Conservation (phyloP, 2,329 filamentous ascomycete genomes). For the Thielaviopsis euricoi region DNA sequence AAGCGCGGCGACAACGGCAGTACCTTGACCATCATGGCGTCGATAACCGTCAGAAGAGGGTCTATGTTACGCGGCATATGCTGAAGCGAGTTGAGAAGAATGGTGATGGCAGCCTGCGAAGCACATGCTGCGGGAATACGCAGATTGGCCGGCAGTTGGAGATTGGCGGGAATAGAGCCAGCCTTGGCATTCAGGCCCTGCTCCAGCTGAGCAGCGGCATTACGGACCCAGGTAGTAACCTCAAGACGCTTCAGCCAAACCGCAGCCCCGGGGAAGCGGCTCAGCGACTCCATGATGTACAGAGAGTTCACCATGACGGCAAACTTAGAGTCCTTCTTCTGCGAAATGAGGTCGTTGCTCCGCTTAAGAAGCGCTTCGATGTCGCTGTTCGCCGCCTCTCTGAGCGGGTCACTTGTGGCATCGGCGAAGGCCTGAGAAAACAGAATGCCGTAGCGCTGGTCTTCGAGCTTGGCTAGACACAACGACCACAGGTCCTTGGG, state of each 20-base stretch:
- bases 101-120: slow-evolving; percentile 64
- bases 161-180: slow-evolving; percentile 41
- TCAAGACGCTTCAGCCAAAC: slow-evolving; percentile 58
- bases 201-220: slow-evolving; percentile 64
- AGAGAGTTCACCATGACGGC: slow-evolving; percentile 71
- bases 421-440: slow-evolving; percentile 74
- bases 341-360: slow-evolving; percentile 44
- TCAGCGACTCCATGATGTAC: slow-evolving; percentile 67
- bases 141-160: slow-evolving; percentile 53
- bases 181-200: slow-evolving; percentile 17
- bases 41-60: slow-evolving; percentile 68
- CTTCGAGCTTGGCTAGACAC: slow-evolving; percentile 62
- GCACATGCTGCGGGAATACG: slow-evolving; percentile 56
- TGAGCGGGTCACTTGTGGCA: slow-evolving; percentile 54
- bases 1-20: slow-evolving; percentile 62
- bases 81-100: slow-evolving; percentile 66
- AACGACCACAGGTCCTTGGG: slow-evolving; percentile 73
- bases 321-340: slow-evolving; percentile 52
- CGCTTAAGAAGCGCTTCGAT: slow-evolving; percentile 54
- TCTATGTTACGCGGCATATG: slow-evolving; percentile 63
- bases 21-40: slow-evolving; percentile 68
- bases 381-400: slow-evolving; percentile 58
- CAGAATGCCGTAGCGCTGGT: slow-evolving; percentile 78
- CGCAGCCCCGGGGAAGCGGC: slow-evolving; percentile 44
- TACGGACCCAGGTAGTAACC: slow-evolving; percentile 41